A percentile compares a stretch with the other conserved stretches of the same genome.
Conservation (phyloP, 352 stramenopile genomes). For the Pythium brachiatum region DNA sequence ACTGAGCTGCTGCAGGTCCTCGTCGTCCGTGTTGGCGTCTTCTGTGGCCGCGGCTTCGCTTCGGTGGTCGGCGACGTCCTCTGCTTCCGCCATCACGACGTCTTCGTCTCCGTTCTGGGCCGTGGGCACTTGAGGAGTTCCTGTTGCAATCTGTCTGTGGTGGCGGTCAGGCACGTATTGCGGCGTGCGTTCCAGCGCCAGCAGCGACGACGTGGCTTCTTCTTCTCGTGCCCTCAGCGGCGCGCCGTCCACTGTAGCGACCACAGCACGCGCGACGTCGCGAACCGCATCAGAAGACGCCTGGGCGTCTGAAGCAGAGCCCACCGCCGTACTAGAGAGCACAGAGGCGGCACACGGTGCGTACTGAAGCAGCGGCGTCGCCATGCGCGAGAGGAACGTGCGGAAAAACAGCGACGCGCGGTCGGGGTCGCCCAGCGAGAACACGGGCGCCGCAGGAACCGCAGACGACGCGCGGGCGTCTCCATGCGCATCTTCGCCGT, state of each 20-base stretch:
- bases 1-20: conserved; percentile 69
- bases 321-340: neutral
- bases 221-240: conserved; percentile 25
- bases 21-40: conserved; percentile 74
- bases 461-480: conserved; percentile 3
- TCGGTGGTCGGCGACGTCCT: conserved; percentile 9
- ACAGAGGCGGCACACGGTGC: neutral
- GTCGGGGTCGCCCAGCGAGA: conserved; percentile 26
- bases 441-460: conserved; percentile 24
- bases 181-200: neutral
- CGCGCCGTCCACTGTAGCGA: conserved; percentile 21
- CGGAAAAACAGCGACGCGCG: conserved; percentile 26
- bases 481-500: conserved; percentile 12
- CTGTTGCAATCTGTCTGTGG: neutral
- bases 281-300: neutral
- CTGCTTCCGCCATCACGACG: conserved; percentile 15
- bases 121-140: neutral
- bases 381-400: conserved; percentile 21
- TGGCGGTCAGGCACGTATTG: too few relatives aligned
- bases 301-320: neutral
- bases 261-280: conserved; percentile 9
- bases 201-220: neutral
- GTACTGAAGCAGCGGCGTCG: conserved; percentile 23
- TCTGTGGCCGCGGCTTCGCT: conserved; percentile 36
- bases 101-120: conserved; percentile 14